Evolutionary conservation across 352 stramenopile genomes (phyloP).

Genomic region (Phytophthora litchii): DNA sequence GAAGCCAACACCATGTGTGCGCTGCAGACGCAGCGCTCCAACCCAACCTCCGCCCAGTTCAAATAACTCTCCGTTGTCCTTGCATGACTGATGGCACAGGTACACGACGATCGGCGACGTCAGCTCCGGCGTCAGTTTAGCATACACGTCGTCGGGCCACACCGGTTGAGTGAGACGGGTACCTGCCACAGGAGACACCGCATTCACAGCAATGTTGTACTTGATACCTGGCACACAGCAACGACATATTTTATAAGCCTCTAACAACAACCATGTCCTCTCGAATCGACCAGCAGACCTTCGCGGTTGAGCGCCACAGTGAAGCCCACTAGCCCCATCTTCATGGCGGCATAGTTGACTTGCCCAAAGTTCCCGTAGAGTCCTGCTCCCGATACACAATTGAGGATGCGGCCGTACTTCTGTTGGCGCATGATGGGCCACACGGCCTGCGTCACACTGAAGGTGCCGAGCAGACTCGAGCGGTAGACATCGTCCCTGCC

Average conservation of each 20-base stretch:
- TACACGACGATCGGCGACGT: constrained; percentile 73
- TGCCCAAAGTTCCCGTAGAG: constrained; percentile 85
- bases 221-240: constrained; percentile 50
- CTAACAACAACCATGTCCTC: neutral
- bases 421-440: constrained; percentile 76
- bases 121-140: constrained; percentile 63
- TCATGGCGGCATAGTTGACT: constrained; percentile 81
- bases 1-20: constrained; percentile 74
- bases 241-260: constrained; percentile 6
- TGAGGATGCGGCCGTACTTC: constrained; percentile 76
- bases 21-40: constrained; percentile 65
- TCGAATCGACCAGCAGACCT: constrained; percentile 32
- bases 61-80: constrained; percentile 60
- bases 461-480: constrained; percentile 63
- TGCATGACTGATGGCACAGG: constrained; percentile 59
- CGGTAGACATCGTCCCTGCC: constrained; percentile 66
- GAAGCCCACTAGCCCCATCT: constrained; percentile 76
- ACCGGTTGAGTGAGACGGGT: constrained; percentile 69
- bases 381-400: constrained; percentile 66
- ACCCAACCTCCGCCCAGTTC: constrained; percentile 75
- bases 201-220: constrained; percentile 81
- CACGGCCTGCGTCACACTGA: constrained; percentile 65
- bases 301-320: constrained; percentile 72
- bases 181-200: constrained; percentile 67
- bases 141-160: constrained; percentile 66